Base-by-base conservation (phyloP, 345 rosid species). In the Aquilaria sinensis region DNA sequence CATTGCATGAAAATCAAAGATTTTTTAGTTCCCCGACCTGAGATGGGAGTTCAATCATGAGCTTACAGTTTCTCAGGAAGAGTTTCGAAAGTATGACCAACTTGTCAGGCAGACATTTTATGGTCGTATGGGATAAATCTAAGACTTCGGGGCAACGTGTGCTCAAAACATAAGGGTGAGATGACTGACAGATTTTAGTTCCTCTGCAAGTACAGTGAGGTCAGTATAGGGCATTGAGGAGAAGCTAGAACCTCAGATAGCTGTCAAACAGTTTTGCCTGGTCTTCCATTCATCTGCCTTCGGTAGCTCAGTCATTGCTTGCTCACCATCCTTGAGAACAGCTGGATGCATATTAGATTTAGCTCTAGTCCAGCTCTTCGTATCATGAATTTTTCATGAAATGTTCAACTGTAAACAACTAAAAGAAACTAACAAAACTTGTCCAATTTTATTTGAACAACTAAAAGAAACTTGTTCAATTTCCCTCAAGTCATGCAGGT, bases 81-180 rank as follows among this genome's bases (percentile, higher is more conserved):
- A 77, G 56, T 23, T 60, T 73, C 53, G 51, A 64, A 4, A 77
- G 74, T 9, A 46, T 31, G 33, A 48, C 47, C 67, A 73, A 56
- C 60, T 31, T 50, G 11, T 70, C 67, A 10, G 77, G 74, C 59
- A 73, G 67, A 56, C 61, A 43, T 53, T 67, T 77, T 50, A 71
- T 75, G 50, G 55, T 49, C 61, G 80, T 77, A 55, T 47, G 7
- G 23, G 74, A 74, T 46, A 74, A 53, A 69, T 74, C 61, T 5
- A 73, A 57, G 2, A 56, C 62, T 48, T 60, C 31, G 66, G 56
- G 51, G 41, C 47, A 6, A 67, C 70, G 69, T 73, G 50, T 51
- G 47, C 13, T 41, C 37, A 15, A 72, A 73, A 56, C 53, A 72
- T 2, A 57, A 33, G 7, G 62, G 49, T 37, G 81, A 65, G 16